These are phyloP conservation scores for Xanthoconium separans DNA, from an alignment of 1,284 basidiomycete species.

Conservation along the genomic window DNA sequence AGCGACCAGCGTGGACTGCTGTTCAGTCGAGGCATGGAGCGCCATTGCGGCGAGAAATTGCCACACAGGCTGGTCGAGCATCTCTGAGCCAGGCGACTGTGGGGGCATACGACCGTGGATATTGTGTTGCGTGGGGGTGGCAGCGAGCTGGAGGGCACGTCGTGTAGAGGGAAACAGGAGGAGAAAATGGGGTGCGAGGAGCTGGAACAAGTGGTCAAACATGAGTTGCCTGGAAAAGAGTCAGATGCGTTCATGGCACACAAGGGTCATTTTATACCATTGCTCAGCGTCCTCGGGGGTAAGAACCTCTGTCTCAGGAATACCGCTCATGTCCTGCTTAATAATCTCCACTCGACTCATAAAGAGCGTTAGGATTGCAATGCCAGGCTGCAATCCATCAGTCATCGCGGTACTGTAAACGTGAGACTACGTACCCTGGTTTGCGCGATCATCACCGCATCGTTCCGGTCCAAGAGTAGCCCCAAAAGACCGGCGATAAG, in stretches of 20 bases:
- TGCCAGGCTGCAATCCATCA: conserved; percentile 68
- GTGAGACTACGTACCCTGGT: conserved; percentile 61
- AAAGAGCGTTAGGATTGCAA: conserved; percentile 91
- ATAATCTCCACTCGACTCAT: conserved; percentile 91
- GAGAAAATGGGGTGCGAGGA: conserved; percentile 73
- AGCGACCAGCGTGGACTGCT: conserved; percentile 85
- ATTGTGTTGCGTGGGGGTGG: conserved; percentile 36
- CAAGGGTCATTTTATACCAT: conserved; percentile 54
- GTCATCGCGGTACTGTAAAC: background rate
- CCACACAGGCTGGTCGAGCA: conserved; percentile 90
- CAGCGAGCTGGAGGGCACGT: conserved; percentile 48
- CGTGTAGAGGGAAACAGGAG: conserved; percentile 90
- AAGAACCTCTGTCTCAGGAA: conserved; percentile 55
- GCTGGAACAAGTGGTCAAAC: conserved; percentile 83
- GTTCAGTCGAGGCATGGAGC: conserved; percentile 79
- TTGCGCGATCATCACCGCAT: conserved; percentile 70
- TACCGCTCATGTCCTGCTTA: conserved; percentile 65
- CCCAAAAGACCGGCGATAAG: conserved; percentile 88
- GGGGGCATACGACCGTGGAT: conserved; percentile 21
- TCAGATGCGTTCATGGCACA: background rate
- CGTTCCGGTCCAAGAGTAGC: conserved; percentile 79
- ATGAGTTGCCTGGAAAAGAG: conserved; percentile 63
- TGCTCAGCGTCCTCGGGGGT: conserved; percentile 77
- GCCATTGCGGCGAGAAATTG: conserved; percentile 89
- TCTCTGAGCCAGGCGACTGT: conserved; percentile 72